Conservation (phyloP, 1,284 basidiomycete species). For the Wallemia hederae region DNA sequence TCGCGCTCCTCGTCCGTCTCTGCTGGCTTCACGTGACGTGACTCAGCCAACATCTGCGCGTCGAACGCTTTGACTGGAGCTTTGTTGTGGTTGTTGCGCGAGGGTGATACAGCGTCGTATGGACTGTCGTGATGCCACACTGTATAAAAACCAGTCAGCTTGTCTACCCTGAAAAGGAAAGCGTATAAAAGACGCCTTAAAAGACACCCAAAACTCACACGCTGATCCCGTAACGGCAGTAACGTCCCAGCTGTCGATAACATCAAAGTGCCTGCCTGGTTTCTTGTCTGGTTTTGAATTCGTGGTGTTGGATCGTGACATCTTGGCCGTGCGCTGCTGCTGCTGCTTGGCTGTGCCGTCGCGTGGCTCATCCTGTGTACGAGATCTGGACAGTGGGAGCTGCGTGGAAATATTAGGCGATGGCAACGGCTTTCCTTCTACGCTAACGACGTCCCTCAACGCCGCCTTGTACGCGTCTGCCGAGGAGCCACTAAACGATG, state of each 20-base stretch:
- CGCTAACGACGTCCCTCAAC: neutral
- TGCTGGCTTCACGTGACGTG: constrained; percentile 7
- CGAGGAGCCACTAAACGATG: neutral
- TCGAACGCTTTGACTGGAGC: constrained; percentile 55
- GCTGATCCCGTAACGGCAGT: constrained; percentile 27
- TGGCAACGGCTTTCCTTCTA: neutral
- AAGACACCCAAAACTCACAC: constrained; percentile 4
- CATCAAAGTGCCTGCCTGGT: constrained; percentile 34
- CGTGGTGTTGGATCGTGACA: constrained; percentile 22
- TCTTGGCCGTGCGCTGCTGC: constrained; percentile 18
- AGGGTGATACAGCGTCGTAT: constrained; percentile 59
- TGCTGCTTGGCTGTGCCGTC: constrained; percentile 6
- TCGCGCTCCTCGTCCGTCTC: constrained; percentile 5
- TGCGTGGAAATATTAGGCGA: neutral
- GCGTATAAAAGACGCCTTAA: constrained; percentile 3
- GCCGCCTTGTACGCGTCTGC: neutral
- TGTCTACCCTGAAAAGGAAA: constrained; percentile 2
- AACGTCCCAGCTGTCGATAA: constrained; percentile 37
- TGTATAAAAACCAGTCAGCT: constrained; percentile 13
- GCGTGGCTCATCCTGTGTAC: constrained; percentile 6
- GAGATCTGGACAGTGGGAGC: neutral
- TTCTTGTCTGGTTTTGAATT: constrained; percentile 25
- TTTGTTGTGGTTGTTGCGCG: constrained; percentile 41
- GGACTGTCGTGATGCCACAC: constrained; percentile 69
- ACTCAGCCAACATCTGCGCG: neutral